These are phyloP conservation scores for Citrullus amarus DNA, from an alignment of 306 rosid genomes.

Conservation along the genomic window DNA sequence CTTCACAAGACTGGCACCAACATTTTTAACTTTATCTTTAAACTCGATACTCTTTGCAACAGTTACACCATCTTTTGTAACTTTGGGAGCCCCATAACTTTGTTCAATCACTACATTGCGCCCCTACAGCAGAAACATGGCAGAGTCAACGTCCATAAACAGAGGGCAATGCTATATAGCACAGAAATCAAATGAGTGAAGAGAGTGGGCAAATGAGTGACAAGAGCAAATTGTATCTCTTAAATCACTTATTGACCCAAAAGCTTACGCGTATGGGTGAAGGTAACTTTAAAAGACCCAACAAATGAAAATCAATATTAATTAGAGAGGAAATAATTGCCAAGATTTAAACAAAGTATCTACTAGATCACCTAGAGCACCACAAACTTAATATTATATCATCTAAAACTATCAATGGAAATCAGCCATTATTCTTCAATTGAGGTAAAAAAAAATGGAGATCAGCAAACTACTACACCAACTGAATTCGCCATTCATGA, in stretches of 20 bases:
- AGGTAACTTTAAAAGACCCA: too few species aligned
- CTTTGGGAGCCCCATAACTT: constrained; percentile 89
- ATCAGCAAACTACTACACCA: neutral
- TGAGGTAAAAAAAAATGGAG: neutral
- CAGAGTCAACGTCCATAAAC: neutral
- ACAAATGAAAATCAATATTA: too few species aligned
- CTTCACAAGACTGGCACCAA: constrained; percentile 95
- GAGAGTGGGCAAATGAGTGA: neutral
- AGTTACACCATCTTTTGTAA: constrained; percentile 92
- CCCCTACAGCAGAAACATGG: constrained; percentile 41
- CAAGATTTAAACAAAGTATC: too few species aligned
- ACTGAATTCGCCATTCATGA: neutral
- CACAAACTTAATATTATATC: too few species aligned
- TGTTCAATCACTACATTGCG: constrained; percentile 87
- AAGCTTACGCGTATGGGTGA: too few species aligned
- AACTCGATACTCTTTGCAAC: constrained; percentile 92
- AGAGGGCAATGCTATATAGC: neutral
- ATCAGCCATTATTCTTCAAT: neutral
- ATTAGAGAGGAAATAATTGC: too few species aligned
- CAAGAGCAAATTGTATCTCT: neutral
- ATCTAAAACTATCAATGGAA: neutral
- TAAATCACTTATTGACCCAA: too few species aligned
- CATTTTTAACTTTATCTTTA: constrained; percentile 73
- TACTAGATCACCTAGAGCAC: too few species aligned
- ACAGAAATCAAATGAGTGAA: neutral